These are phyloP conservation scores for Ceratocystis huliohia DNA, from an alignment of 2,329 filamentous ascomycete species.

Conservation along the genomic window DNA sequence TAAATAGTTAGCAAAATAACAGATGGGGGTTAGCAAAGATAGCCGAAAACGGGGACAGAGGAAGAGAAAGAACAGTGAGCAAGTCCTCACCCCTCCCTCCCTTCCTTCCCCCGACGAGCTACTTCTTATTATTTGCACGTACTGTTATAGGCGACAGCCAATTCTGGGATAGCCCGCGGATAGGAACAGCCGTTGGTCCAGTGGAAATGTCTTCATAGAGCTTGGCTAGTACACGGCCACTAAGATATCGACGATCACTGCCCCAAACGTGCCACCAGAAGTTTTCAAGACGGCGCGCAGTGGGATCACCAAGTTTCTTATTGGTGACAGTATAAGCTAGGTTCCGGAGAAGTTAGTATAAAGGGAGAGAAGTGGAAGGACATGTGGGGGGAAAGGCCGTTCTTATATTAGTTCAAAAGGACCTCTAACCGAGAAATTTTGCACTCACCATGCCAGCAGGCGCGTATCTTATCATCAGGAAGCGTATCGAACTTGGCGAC, in stretches of 20 bases:
- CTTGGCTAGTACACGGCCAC: conserved; percentile 41
- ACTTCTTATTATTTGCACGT: neutral
- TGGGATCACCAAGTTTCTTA: conserved; percentile 47
- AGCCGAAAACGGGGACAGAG: neutral
- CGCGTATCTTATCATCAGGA: conserved; percentile 40
- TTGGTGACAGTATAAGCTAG: conserved; percentile 49
- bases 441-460: conserved; percentile 45
- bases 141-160: conserved; percentile 37
- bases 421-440: conserved; percentile 8
- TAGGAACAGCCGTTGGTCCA: conserved; percentile 44
- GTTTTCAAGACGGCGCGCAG: conserved; percentile 48
- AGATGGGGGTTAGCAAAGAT: neutral
- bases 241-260: conserved; percentile 41
- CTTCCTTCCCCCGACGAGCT: too few species aligned
- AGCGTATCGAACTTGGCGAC: conserved; percentile 40
- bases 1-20: too few species aligned
- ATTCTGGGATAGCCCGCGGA: conserved; percentile 40
- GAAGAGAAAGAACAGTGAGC: neutral
- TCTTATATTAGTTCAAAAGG: neutral
- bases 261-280: conserved; percentile 57
- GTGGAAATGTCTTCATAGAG: conserved; percentile 47
- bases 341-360: conserved; percentile 3
- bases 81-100: too few species aligned
- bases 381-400: neutral
- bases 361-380: conserved; percentile 21